Conservation (phyloP, 305 asterid species). For the Plantago coronopus region DNA sequence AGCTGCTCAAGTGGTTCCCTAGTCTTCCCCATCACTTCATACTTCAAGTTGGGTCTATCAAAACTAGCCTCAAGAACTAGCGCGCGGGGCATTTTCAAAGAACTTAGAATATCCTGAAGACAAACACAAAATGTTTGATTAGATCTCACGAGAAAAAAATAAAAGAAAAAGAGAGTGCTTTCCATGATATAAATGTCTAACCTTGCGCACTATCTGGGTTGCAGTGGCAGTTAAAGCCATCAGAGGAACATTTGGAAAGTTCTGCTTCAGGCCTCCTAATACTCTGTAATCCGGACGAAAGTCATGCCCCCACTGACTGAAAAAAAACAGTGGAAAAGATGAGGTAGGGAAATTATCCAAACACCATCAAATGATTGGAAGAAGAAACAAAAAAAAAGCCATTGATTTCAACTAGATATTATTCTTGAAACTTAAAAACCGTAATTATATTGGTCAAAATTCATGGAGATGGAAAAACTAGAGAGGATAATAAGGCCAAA, state of each 20-base stretch:
- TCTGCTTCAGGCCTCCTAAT: conserved; percentile 86
- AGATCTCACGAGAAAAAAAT: conserved; percentile 11
- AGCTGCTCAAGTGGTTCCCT: conserved; percentile 87
- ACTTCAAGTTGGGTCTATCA: conserved; percentile 88
- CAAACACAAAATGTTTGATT: conserved; percentile 20
- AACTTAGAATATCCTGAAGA: conserved; percentile 67
- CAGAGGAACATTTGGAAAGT: conserved; percentile 78
- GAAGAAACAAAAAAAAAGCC: not conserved
- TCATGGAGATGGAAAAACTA: too few relatives aligned
- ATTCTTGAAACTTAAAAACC: too few relatives aligned
- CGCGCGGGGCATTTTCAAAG: conserved; percentile 76
- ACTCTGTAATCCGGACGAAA: conserved; percentile 93
- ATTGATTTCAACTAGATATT: not conserved
- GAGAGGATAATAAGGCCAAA: too few relatives aligned
- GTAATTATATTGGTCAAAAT: not conserved
- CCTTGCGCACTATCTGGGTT: conserved; percentile 77
- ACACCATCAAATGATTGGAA: conserved; percentile 9
- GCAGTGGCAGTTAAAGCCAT: conserved; percentile 99
- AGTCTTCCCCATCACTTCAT: conserved; percentile 72
- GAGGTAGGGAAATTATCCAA: conserved; percentile 14
- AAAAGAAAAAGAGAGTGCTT: not conserved
- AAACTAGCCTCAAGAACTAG: conserved; percentile 80
- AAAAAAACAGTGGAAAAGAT: conserved; percentile 32
- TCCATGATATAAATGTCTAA: conserved; percentile 30
- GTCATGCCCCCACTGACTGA: conserved; percentile 99